Evolutionary conservation across 2,329 filamentous ascomycete genomes (phyloP).

Genomic region (Fusarium sacchari): DNA sequence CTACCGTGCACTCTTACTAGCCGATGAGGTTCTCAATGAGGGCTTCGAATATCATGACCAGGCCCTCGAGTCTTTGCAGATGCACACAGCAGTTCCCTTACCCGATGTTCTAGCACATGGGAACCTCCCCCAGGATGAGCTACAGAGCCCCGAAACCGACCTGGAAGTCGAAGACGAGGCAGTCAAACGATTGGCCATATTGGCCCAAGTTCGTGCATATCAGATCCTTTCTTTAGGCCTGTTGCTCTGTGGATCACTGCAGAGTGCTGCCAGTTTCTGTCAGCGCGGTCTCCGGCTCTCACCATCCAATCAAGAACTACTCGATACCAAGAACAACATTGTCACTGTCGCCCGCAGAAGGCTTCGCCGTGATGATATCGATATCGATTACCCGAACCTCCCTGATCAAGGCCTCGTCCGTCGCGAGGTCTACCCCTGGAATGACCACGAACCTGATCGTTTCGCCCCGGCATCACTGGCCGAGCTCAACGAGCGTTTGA

Average conservation of each 20-base stretch:
- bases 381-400: constrained; percentile 60
- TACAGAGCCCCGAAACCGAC: constrained; percentile 47
- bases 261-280: constrained; percentile 74
- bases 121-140: constrained; percentile 50
- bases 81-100: constrained; percentile 47
- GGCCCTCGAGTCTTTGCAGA: constrained; percentile 63
- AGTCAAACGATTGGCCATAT: constrained; percentile 55
- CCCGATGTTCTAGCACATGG: constrained; percentile 60
- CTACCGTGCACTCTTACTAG: constrained; percentile 87
- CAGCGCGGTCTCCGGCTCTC: constrained; percentile 67
- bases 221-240: constrained; percentile 68
- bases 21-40: constrained; percentile 82
- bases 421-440: constrained; percentile 77
- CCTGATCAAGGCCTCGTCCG: constrained; percentile 77
- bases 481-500: constrained; percentile 76
- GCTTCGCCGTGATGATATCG: constrained; percentile 57
- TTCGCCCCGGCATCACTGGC: constrained; percentile 75
- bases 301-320: constrained; percentile 65
- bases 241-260: constrained; percentile 73
- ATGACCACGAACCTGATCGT: constrained; percentile 73
- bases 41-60: constrained; percentile 84
- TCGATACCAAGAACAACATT: constrained; percentile 64
- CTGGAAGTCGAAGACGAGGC: constrained; percentile 48
- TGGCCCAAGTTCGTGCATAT: constrained; percentile 67
- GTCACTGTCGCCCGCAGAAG: constrained; percentile 61